Evolutionary conservation across 805 yeast species (phyloP), one percentile per base, ranked within the genome.

Genomic region (Vanderwaltozyma polyspora): DNA sequence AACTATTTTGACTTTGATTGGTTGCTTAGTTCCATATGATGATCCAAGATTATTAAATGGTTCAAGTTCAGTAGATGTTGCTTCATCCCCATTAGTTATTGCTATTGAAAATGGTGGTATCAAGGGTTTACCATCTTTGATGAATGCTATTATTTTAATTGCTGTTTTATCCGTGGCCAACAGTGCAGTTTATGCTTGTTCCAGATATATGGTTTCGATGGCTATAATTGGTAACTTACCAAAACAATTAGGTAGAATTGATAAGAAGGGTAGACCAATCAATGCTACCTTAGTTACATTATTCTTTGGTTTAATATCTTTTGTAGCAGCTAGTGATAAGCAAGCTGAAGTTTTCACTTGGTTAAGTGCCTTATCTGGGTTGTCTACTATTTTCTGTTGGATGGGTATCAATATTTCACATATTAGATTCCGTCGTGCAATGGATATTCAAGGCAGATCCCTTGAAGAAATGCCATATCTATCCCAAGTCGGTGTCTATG

Each of bases 261-360:
- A 84, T 55, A 68, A 79, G 43, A 64, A 62, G 35, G 94, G 94
- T 38, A 70, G 94, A 50, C 94, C 95, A 13, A 54, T 80, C 35
- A 72, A 70, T 34, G 89, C 85, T 14, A 73, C 81, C 47, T 42
- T 57, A 5, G 62, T 67, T 23, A 66, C 78, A n/a, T 58, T 74
- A 34, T 38, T 60, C 11, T 61, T 76, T 51, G 83, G 80, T 25
- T 58, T 76, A 40, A 49, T 76, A 15, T 71, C 79, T 39, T 76
- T 72, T 57, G 61, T 68, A 33, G 77, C 75, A 5, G 65, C 73
- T 16, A 53, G 57, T 28, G 57, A 65, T 28, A 63, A 67, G 38
- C 65, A 66, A 46, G 64, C 48, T 25, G 64, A 59, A 30, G 76
- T 69, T 6, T 74, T 74, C 54, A 60, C 69, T 38, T 73, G 79